These are phyloP conservation scores for Pistacia integerrima DNA, from an alignment of 345 rosid genomes.

Conservation along the genomic window DNA sequence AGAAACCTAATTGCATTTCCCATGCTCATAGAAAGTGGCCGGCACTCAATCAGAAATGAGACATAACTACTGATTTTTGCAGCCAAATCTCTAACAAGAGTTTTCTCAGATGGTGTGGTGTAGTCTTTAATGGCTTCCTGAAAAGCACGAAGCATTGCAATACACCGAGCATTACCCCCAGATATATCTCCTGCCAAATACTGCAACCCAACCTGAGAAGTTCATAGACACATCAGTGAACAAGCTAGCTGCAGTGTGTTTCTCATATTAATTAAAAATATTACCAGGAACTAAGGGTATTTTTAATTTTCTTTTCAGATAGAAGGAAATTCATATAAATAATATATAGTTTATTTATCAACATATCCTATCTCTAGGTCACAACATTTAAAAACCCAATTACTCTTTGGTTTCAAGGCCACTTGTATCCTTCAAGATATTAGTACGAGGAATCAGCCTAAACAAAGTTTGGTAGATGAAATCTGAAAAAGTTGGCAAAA, in stretches of 20 bases:
- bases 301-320: neutral
- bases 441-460: neutral
- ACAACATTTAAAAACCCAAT: neutral
- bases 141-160: conserved; percentile 80
- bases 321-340: neutral
- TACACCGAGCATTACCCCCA: conserved; percentile 83
- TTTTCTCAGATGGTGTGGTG: conserved; percentile 61
- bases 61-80: conserved; percentile 62
- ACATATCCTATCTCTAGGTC: neutral
- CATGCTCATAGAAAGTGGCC: conserved; percentile 89
- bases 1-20: conserved; percentile 84
- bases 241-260: conserved; percentile 1
- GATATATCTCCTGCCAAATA: conserved; percentile 63
- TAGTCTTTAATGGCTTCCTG: conserved; percentile 69
- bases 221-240: conserved; percentile 15
- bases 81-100: conserved; percentile 61
- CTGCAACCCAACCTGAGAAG: conserved; percentile 66
- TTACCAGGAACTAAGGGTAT: neutral
- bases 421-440: neutral
- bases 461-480: neutral
- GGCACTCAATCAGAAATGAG: conserved; percentile 74
- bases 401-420: neutral
- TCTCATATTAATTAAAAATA: conserved; percentile 1
- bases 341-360: neutral
- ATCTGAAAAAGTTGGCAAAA: neutral